phyloP scores from a whole-genome alignment of 805 yeast species.

The Maudiozyma barnettii region DNA sequence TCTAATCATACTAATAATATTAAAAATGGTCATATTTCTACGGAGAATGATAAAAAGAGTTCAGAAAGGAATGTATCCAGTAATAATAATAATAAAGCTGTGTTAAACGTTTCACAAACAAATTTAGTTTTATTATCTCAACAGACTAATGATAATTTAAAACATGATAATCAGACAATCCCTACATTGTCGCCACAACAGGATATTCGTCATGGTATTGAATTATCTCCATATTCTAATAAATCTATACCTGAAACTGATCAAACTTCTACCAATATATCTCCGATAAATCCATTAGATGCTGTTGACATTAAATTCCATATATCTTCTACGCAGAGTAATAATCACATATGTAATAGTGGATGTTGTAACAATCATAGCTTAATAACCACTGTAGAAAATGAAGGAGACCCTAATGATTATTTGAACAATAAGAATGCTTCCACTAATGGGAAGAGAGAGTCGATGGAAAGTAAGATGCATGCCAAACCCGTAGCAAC shows the following conservation, averaged over 20 bases:
- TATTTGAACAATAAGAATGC: neutral
- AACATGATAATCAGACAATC: too few relatives aligned
- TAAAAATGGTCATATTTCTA: too few relatives aligned
- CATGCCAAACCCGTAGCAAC: conserved; percentile 23
- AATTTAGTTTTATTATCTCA: conserved; percentile 1
- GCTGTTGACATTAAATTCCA: neutral
- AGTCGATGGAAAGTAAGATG: conserved; percentile 6
- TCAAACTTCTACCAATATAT: conserved; percentile 1
- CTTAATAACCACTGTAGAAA: neutral
- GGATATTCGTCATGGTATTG: neutral
- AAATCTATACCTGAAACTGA: conserved; percentile 1
- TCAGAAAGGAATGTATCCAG: neutral
- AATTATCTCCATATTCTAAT: neutral
- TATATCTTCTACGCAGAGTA: neutral
- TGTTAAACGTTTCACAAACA: conserved; percentile 3
- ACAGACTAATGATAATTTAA: neutral
- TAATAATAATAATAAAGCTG: neutral
- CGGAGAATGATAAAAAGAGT: neutral
- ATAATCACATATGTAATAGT: conserved; percentile 3
- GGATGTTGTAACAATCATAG: neutral
- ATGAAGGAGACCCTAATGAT: too few relatives aligned
- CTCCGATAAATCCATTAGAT: neutral
- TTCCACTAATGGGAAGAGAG: neutral
- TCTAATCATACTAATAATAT: neutral
- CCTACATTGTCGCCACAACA: too few relatives aligned